Conservation (phyloP, 257 asterid species). For the Nicotiana sylvestris region DNA sequence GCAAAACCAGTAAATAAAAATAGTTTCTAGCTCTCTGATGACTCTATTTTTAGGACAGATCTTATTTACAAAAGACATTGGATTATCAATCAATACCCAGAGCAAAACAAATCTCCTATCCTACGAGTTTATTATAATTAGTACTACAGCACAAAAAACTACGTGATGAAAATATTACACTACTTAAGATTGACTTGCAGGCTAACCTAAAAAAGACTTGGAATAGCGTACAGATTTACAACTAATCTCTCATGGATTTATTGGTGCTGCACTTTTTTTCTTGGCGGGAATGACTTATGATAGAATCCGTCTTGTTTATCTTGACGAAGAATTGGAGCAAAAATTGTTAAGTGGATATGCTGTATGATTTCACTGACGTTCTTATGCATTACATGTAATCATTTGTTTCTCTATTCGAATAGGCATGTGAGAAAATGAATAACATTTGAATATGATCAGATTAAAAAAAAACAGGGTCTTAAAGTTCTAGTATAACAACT, state of each 20-base stretch:
- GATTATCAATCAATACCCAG: not conserved
- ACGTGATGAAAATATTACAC: not conserved
- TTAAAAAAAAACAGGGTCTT: not conserved
- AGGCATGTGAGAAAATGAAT: not conserved
- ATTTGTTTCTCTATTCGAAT: not conserved
- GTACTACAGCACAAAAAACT: not conserved
- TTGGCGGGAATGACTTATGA: too few species aligned
- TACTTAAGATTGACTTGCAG: not conserved
- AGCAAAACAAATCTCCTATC: not conserved
- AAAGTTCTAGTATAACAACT: not conserved
- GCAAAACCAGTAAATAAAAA: not conserved
- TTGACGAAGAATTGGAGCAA: not conserved
- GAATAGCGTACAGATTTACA: not conserved
- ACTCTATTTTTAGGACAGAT: not conserved
- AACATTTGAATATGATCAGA: not conserved
- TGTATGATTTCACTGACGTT: not conserved
- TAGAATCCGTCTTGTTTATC: too few species aligned
- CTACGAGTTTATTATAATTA: not conserved
- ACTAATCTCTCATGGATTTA: too few species aligned
- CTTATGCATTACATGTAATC: not conserved
- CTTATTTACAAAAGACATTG: not conserved
- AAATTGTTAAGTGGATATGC: not conserved
- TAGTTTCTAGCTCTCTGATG: not conserved
- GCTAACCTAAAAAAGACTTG: not conserved
- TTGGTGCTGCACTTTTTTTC: too few species aligned